Evolutionary conservation across 2,329 filamentous ascomycete species (phyloP), one percentile per base, ranked within the genome.

Genomic region (Periglandula ipomoeae): DNA sequence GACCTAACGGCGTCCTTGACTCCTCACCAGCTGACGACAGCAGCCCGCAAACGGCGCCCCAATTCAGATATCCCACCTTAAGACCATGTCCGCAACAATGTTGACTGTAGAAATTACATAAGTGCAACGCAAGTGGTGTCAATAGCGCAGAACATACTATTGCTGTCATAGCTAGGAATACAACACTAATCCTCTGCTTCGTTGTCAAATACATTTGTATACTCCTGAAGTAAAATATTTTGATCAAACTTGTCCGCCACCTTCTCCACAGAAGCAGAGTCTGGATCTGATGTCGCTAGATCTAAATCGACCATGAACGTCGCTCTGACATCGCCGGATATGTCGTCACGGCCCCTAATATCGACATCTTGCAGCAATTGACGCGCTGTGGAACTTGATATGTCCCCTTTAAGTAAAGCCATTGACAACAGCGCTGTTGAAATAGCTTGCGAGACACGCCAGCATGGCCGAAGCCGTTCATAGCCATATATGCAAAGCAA

Each of bases 401-500:
- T 62, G 48, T 62, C 52, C 0, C 59, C 62, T 19, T 64, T 58
- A 4, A 60, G 55, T 17, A 70, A 51, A 5, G 59, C 58, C 63
- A 71, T 65, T 7, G 65, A 59, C 3, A 71, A 51, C 11, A 70
- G 52, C 3, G 63, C 64, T 13, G 58, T 58, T 2, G 56, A 58
- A 20, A 69, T 64, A 2, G 60, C 53, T 34, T 65, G 61, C 4
- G 65, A 63, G 3, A 71, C 61, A 1, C 63, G 63, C 48, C 63
- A 70, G 2, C 64, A 60, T 5, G 57, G 58, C 4, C 62, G 58
- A 2, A 70, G 57, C 5, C 56, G 55, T 27, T 65, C 59, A 46
- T 71, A 70, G 1, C 62, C 64, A 44, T 70, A 65, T 5, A 71
- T 51, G 30, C 67, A 70, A 1, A 68, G 52, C 3, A 65, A 51